Evolutionary conservation across 805 yeast genomes (phyloP), one percentile per base, ranked within the genome.

Genomic region (Metschnikowia chrysomelidarum): DNA sequence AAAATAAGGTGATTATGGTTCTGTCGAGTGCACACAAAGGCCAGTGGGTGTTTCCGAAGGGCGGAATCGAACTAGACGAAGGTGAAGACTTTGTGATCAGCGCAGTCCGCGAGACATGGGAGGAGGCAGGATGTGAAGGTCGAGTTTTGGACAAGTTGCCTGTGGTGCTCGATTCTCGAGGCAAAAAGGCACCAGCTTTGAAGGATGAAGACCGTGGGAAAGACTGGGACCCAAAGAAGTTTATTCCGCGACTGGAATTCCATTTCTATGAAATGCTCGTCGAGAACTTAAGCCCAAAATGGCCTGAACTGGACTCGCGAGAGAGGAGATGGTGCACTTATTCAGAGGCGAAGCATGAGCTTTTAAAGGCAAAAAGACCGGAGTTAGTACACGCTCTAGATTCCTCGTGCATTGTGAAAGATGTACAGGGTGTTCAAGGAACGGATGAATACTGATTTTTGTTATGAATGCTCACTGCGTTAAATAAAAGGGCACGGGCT

Each of bases 101-200:
- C 4, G 97, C 97, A 0, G 65, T 73, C 12, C 69, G 98, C 40
- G 98, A 93, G 56, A 86, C 95, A 0, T 93, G 98, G 98, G 98
- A 93, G 59, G 98, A 93, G 62, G 93, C 95, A 0, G 98, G 98
- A 0, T 85, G 85, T 16, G 74, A 73, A 22, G 96, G 97, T 6
- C 62, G 56, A 12, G 69, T 88, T 4, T 50, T 67, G 4, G 49
- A 54, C 25, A 68, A 69, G 40, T 62, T 91, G 26, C 94, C 91
- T 0, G 66, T 75, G 0, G 80, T 85, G 17, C 74, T 73, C 30
- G 96, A 89, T 43, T 53, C 57, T 27, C 43, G 73, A 27, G 69
- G 69, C 11, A 32, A 44, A 12, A 59, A 60, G 43, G 71, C 72
- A 0, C 72, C 72, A 5, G 55, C 62, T 4, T 32, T 64, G 8